Evolutionary conservation across 768 basidiomycete species (phyloP).

Genomic region (Trametes coccinea): DNA sequence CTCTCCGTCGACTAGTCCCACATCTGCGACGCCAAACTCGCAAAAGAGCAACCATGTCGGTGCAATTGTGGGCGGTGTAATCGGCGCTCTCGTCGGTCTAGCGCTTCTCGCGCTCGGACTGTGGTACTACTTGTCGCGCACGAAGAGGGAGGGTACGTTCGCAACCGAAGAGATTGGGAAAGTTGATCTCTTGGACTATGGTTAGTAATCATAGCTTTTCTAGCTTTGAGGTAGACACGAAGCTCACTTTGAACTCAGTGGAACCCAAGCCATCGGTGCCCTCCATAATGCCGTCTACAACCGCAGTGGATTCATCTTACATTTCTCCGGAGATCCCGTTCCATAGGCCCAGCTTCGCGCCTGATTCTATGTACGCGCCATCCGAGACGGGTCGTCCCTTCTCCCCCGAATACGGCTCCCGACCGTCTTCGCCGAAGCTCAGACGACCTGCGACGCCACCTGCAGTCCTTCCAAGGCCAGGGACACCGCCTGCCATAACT

Average conservation of each 20-base stretch:
- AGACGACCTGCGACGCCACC: neutral
- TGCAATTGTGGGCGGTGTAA: neutral
- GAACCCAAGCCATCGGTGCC: neutral
- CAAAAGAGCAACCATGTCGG: neutral
- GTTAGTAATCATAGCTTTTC: neutral
- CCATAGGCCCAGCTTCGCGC: neutral
- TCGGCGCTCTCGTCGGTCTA: neutral
- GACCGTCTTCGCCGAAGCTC: neutral
- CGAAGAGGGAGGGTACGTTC: neutral
- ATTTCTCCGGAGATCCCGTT: neutral
- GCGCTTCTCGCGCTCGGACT: neutral
- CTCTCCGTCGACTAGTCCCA: too few relatives aligned
- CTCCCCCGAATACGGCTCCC: neutral
- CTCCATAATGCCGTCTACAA: neutral
- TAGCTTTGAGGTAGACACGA: too few relatives aligned
- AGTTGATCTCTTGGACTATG: neutral
- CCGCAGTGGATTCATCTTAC: neutral
- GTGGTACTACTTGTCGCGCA: neutral
- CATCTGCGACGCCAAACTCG: too few relatives aligned
- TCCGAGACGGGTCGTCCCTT: neutral
- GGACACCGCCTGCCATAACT: neutral
- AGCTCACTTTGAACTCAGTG: neutral
- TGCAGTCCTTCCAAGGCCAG: neutral
- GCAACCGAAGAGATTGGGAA: neutral
- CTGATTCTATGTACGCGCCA: neutral